These are phyloP conservation scores for Gonapodya prolifera DNA, from an alignment of 192 early-diverging fungal species.

Conservation along the genomic window DNA sequence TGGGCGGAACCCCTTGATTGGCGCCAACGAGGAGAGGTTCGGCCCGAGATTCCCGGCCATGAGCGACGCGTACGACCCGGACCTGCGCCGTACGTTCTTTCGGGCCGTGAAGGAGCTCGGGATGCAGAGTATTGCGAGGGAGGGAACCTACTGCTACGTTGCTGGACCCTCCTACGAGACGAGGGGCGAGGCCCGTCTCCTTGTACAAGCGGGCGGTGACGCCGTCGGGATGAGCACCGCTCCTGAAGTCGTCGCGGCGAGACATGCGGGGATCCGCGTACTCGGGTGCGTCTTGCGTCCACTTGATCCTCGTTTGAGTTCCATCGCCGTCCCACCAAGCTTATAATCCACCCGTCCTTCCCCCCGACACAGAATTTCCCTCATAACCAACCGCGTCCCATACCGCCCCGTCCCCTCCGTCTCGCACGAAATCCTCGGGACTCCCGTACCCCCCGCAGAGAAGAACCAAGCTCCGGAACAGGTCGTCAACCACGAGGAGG, in stretches of 20 bases:
- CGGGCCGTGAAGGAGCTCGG: constrained; percentile 28
- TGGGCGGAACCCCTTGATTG: constrained; percentile 69
- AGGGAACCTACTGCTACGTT: constrained; percentile 72
- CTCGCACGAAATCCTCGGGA: not conserved
- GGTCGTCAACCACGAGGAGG: constrained; percentile 55
- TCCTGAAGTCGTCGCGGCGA: constrained; percentile 78
- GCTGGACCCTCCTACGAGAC: constrained; percentile 91
- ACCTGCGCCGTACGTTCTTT: constrained; percentile 59
- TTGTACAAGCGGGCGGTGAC: constrained; percentile 60
- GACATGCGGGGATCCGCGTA: constrained; percentile 68
- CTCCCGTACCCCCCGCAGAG: constrained; percentile 7
- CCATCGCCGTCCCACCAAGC: constrained; percentile 28
- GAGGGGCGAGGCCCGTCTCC: constrained; percentile 62
- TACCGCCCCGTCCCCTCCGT: not conserved
- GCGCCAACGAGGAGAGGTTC: constrained; percentile 66
- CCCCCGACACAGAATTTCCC: constrained; percentile 13
- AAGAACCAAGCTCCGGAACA: constrained; percentile 22
- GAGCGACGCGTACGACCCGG: constrained; percentile 71
- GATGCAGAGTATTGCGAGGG: constrained; percentile 37
- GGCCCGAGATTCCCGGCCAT: constrained; percentile 80
- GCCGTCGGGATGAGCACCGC: constrained; percentile 81
- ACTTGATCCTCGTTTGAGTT: constrained; percentile 38
- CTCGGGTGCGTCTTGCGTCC: constrained; percentile 66
- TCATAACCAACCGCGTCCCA: constrained; percentile 10
- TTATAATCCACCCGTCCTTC: too few species aligned